These are phyloP conservation scores for Acanthamoeba castellanii DNA, from an alignment of 208 protist species.

Conservation along the genomic window DNA sequence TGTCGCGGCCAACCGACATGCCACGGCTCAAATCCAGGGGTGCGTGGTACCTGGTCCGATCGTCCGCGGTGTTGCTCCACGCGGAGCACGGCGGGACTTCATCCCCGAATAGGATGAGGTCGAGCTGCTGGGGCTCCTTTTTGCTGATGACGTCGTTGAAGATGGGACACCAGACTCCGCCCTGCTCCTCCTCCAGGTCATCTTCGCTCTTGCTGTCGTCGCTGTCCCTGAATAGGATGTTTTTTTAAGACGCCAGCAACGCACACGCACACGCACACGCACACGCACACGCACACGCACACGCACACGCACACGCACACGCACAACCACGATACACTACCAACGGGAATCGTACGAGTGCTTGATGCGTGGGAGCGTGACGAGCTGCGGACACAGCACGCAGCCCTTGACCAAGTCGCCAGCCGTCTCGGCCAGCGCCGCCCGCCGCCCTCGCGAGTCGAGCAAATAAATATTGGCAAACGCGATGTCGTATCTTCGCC, in stretches of 20 bases:
- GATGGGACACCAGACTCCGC: constrained; percentile 8
- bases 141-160: neutral
- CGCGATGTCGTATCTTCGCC: neutral
- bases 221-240: neutral
- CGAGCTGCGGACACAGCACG: neutral
- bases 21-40: neutral
- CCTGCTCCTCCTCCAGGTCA: neutral
- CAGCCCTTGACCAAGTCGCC: neutral
- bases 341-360: neutral
- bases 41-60: neutral
- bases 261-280: neutral
- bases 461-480: constrained; percentile 35
- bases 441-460: neutral
- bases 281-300: neutral
- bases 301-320: neutral
- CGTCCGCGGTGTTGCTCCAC: neutral
- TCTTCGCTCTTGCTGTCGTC: constrained; percentile 26
- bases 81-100: constrained; percentile 12
- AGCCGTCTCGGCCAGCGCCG: neutral
- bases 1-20: neutral
- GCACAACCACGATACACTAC: neutral
- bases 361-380: neutral
- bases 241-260: no score
- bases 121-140: neutral
- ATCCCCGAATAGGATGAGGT: neutral